Percentiles rank a stretch among this genome's conserved stretches.
phyloP scores from a whole-genome alignment of 805 yeast species.

The Ogataea ganodermae region DNA sequence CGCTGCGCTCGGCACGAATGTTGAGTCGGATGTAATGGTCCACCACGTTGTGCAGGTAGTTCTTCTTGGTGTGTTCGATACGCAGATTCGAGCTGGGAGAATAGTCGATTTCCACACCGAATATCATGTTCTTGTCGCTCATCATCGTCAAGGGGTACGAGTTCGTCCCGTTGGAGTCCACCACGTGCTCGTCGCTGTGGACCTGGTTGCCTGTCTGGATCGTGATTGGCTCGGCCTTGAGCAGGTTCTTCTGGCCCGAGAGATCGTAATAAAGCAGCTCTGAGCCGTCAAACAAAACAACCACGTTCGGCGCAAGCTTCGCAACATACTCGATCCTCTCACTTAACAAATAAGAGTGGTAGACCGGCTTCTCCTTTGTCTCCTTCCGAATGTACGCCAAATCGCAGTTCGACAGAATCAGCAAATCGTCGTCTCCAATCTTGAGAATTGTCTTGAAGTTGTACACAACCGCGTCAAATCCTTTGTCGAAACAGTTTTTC shows the following conservation, averaged over 20 bases:
- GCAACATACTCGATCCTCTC: conserved; percentile 35
- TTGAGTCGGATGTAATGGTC: conserved; percentile 45
- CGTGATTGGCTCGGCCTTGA: conserved; percentile 30
- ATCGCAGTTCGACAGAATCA: conserved; percentile 33
- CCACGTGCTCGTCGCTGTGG: conserved; percentile 8
- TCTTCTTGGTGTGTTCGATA: conserved; percentile 39
- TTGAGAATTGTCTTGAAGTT: conserved; percentile 32
- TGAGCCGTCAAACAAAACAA: conserved; percentile 37
- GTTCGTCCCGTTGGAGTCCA: conserved; percentile 36
- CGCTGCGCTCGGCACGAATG: conserved; percentile 23
- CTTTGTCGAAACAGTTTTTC: conserved; percentile 28
- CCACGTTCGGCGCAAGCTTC: conserved; percentile 28
- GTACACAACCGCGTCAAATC: conserved; percentile 23
- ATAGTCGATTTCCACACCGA: conserved; percentile 51
- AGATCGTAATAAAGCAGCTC: conserved; percentile 35
- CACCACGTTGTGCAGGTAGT: conserved; percentile 48
- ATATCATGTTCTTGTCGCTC: conserved; percentile 47
- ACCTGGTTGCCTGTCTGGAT: conserved; percentile 37
- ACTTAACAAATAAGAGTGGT: conserved; percentile 28
- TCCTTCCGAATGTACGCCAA: conserved; percentile 31
- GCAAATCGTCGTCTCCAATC: conserved; percentile 32
- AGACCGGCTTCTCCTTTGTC: conserved; percentile 18
- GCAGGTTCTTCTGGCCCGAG: conserved; percentile 26
- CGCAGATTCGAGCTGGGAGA: conserved; percentile 25
- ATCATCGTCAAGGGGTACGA: conserved; percentile 53